Evolutionary conservation across 805 yeast species (phyloP), one percentile per base, ranked within the genome.

Genomic region (Torulaspora indica): DNA sequence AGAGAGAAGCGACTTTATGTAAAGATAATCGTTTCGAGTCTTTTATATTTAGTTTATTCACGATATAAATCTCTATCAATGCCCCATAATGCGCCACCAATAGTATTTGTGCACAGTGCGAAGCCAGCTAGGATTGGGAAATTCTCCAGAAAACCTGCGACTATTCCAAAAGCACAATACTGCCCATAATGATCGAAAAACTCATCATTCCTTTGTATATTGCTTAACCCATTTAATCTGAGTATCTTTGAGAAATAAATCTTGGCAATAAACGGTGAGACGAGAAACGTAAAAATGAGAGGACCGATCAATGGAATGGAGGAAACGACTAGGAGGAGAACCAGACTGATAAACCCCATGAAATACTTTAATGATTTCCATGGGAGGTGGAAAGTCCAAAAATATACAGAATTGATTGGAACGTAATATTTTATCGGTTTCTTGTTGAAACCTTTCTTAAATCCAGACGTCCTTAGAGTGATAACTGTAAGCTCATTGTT

Each of bases 271-370:
- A 57, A 48, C 7, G 66, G 65, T 12, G 65, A 52, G 4, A 63
- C 52, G 5, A 55, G 15, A 7, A 55, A 32, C 35, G 51, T 49
- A 47, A 60, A 63, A 5, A 52, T 6, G n/a, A 54, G 38, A 9
- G 68, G 66, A 2, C 68, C 68, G 7, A 58, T 14, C 7, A 63
- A 37, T 25, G 68, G 68, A 17, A 61, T 38, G 25, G 52, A 46
- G 6, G 66, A 57, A 14, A 61, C 31, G n/a, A 47, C 32, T 28
- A 63, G 37, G 8, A 63, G 40, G 0, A 36, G 30, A 4, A 43
- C 20, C 8, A 55, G 36, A 2, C 46, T 41, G 0, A 52, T 8
- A n/a, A 49, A 42, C 1, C 60, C 58, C 4, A 45, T 10, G 6
- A 47, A 14, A 40, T 58, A 58, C 39, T 55, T 54, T 5, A 47